A percentile compares a stretch with the other conserved stretches of the same genome.
Evolutionary conservation across 495 filamentous ascomycete species (phyloP).

Genomic region (Bryoglossum gracile): DNA sequence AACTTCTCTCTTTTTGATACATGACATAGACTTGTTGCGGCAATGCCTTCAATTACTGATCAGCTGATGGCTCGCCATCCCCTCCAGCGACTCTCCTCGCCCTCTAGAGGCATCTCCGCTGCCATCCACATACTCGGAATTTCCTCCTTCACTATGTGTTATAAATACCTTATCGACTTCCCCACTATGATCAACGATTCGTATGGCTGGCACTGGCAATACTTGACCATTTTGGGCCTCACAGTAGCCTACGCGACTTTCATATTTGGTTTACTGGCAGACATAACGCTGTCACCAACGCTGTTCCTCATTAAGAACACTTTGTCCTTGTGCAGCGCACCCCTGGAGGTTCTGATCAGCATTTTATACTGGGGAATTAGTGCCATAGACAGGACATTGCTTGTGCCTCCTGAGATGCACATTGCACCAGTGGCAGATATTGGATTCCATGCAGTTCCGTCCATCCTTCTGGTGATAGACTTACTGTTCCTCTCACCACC

Average conservation of each 20-base stretch:
- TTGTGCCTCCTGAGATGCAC: slow-evolving; percentile 39
- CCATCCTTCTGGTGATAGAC: slow-evolving; percentile 63
- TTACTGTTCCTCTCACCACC: slow-evolving; percentile 72
- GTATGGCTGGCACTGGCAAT: slow-evolving; percentile 81
- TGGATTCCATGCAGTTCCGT: slow-evolving; percentile 71
- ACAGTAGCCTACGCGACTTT: slow-evolving; percentile 63
- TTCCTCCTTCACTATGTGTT: slow-evolving; percentile 59
- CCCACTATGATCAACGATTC: slow-evolving; percentile 50
- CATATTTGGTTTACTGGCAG: slow-evolving; percentile 60
- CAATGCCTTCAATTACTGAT: slow-evolving; percentile 20
- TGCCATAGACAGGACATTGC: slow-evolving; percentile 51
- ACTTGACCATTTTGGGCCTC: slow-evolving; percentile 77
- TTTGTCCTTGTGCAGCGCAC: slow-evolving; percentile 63
- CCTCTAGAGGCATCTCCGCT: slow-evolving; percentile 61
- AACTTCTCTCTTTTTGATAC: not conserved
- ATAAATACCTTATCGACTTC: slow-evolving; percentile 45
- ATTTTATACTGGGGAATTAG: slow-evolving; percentile 80
- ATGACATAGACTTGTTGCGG: slow-evolving; percentile 5
- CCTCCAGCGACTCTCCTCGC: slow-evolving; percentile 64
- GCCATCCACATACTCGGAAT: slow-evolving; percentile 65
- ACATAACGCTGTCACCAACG: slow-evolving; percentile 55
- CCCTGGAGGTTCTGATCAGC: slow-evolving; percentile 73
- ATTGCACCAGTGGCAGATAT: slow-evolving; percentile 53
- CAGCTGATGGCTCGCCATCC: slow-evolving; percentile 45
- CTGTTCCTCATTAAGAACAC: slow-evolving; percentile 72